Evolutionary conservation across 805 yeast genomes (phyloP).

Genomic region (Spathaspora arborariae): DNA sequence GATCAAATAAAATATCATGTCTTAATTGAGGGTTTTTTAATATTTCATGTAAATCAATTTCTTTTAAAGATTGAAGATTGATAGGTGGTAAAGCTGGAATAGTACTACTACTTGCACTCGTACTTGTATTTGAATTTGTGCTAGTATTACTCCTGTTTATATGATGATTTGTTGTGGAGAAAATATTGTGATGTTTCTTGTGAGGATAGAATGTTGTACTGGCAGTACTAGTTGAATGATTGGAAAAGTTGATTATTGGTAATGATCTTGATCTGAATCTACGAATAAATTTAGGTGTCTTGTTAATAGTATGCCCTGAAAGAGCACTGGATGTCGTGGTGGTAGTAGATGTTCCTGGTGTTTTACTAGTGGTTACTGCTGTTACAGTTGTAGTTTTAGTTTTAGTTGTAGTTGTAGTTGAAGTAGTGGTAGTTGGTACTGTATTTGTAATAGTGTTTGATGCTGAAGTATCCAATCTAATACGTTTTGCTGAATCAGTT

Average conservation of each 20-base stretch:
- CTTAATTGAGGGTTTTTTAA: slow-evolving; percentile 87
- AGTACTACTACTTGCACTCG: slow-evolving; percentile 3
- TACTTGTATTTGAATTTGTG: background rate
- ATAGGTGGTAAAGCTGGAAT: slow-evolving; percentile 72
- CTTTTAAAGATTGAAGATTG: slow-evolving; percentile 73
- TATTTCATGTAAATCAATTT: slow-evolving; percentile 84
- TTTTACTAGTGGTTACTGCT: slow-evolving; percentile 4
- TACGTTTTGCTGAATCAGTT: slow-evolving; percentile 16
- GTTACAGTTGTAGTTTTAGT: background rate
- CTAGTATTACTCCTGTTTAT: background rate
- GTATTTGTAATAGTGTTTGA: slow-evolving; percentile 1
- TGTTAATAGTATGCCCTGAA: slow-evolving; percentile 10
- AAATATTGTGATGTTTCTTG: slow-evolving; percentile 3
- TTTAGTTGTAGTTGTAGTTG: background rate
- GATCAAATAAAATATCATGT: slow-evolving; percentile 90
- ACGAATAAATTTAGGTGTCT: slow-evolving; percentile 32
- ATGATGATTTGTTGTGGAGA: background rate
- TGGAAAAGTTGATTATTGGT: slow-evolving; percentile 37
- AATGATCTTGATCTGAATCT: slow-evolving; percentile 37
- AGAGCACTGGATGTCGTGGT: slow-evolving; percentile 2
- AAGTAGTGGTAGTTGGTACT: background rate
- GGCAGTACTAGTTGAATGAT: slow-evolving; percentile 1
- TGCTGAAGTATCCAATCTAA: slow-evolving; percentile 14
- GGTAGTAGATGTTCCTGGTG: slow-evolving; percentile 1
- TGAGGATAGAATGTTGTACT: slow-evolving; percentile 6